phyloP scores from a whole-genome alignment of 2,329 filamentous ascomycete genomes.

The Pestalotiopsis sp. region DNA sequence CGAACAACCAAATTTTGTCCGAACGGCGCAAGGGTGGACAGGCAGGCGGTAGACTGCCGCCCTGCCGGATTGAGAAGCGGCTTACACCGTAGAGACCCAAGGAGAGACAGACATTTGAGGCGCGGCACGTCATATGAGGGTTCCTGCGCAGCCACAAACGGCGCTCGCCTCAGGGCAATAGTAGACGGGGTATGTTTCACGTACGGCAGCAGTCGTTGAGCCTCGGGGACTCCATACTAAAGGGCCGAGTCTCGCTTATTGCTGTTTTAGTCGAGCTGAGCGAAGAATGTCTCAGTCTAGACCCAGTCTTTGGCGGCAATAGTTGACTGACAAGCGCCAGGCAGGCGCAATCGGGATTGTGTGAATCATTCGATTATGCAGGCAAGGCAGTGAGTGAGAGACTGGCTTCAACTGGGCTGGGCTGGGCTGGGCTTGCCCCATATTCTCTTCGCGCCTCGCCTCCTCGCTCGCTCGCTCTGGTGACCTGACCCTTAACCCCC shows the following conservation, averaged over 20 bases:
- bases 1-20: neutral
- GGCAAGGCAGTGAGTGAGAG: neutral
- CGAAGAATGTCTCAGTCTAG: constrained; percentile 10
- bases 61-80: neutral
- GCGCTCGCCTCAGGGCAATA: neutral
- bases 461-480: neutral
- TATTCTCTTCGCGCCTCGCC: neutral
- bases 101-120: neutral
- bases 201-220: constrained; percentile 15
- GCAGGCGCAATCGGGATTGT: neutral
- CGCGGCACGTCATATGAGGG: neutral
- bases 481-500: constrained; percentile 65
- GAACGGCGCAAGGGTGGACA: neutral
- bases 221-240: neutral
- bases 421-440: neutral
- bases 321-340: neutral
- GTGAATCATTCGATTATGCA: constrained; percentile 1
- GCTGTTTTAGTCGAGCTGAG: constrained; percentile 4
- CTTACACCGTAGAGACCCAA: neutral
- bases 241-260: constrained; percentile 1
- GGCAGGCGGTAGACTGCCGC: neutral
- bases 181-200: constrained; percentile 21
- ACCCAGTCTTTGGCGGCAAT: constrained; percentile 11
- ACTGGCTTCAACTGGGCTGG: neutral
- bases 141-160: neutral